Percentiles rank a stretch among this genome's conserved stretches.
phyloP scores from a whole-genome alignment of 2,329 filamentous ascomycete species.

The Myotisia sp. region DNA sequence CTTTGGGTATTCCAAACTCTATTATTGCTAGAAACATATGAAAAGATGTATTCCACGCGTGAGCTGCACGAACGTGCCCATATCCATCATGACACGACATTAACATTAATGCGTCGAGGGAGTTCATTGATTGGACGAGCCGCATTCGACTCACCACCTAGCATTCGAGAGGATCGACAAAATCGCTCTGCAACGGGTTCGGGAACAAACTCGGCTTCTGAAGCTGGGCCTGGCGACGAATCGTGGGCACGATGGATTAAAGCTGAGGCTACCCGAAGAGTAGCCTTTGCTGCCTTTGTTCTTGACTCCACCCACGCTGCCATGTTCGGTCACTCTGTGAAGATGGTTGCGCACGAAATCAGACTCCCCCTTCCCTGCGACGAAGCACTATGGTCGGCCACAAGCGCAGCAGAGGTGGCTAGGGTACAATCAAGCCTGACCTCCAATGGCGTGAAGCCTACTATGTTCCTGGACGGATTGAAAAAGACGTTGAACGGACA shows the following conservation, averaged over 20 bases:
- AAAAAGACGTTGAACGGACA: conserved; percentile 80
- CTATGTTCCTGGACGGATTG: conserved; percentile 78
- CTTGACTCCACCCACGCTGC: conserved; percentile 93
- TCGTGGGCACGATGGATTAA: conserved; percentile 96
- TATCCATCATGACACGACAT: conserved; percentile 89
- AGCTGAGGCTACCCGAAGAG: conserved; percentile 76
- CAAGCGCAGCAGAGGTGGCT: conserved; percentile 71
- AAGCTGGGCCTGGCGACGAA: conserved; percentile 61
- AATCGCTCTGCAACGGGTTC: conserved; percentile 24
- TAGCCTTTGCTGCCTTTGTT: conserved; percentile 85
- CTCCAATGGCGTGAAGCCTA: conserved; percentile 67
- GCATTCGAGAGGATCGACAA: conserved; percentile 48
- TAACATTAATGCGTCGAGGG: conserved; percentile 88
- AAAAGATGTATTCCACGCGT: conserved; percentile 94
- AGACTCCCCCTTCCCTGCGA: conserved; percentile 82
- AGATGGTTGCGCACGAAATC: conserved; percentile 96
- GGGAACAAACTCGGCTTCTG: conserved; percentile 27
- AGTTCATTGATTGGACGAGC: conserved; percentile 80
- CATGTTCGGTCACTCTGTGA: conserved; percentile 93
- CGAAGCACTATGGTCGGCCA: conserved; percentile 81
- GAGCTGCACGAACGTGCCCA: conserved; percentile 87
- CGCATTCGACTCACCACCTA: conserved; percentile 69
- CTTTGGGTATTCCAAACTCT: conserved; percentile 92
- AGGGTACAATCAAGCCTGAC: conserved; percentile 67
- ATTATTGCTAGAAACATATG: conserved; percentile 77